These are phyloP conservation scores for Anthracocystis walkeri DNA, from an alignment of 1,284 basidiomycete species.

Conservation along the genomic window DNA sequence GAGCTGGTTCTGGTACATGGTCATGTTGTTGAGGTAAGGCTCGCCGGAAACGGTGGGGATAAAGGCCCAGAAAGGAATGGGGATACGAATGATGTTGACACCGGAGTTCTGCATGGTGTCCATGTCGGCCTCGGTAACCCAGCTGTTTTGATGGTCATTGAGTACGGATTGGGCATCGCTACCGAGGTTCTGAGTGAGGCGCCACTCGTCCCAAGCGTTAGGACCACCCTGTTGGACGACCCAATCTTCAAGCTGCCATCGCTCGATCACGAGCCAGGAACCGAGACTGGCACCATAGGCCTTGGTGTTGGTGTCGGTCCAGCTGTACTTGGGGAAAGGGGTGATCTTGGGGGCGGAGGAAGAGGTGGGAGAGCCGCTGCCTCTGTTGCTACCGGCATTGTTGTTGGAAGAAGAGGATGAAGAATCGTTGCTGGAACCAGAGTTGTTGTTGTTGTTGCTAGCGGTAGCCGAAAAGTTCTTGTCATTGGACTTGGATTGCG, in stretches of 20 bases:
- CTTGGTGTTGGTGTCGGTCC: conserved; percentile 64
- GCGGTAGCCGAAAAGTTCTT: conserved; percentile 35
- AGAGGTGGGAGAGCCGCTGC: conserved; percentile 13
- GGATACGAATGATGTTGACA: conserved; percentile 70
- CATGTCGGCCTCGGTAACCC: conserved; percentile 70
- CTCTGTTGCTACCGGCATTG: conserved; percentile 9
- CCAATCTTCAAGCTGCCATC: conserved; percentile 71
- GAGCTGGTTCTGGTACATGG: conserved; percentile 58
- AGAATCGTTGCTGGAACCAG: conserved; percentile 12
- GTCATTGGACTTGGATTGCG: conserved; percentile 30
- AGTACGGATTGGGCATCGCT: conserved; percentile 51
- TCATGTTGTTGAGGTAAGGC: conserved; percentile 54
- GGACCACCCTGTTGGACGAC: conserved; percentile 66
- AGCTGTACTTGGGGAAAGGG: conserved; percentile 62
- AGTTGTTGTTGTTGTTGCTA: conserved; percentile 8
- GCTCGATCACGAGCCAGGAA: conserved; percentile 66
- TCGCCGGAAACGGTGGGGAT: conserved; percentile 57
- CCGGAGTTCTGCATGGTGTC: conserved; percentile 63
- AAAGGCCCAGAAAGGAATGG: conserved; percentile 69
- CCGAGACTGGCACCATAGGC: conserved; percentile 66
- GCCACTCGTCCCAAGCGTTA: conserved; percentile 70
- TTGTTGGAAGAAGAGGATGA: conserved; percentile 5
- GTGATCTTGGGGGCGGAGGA: conserved; percentile 36
- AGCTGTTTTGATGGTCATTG: conserved; percentile 68
- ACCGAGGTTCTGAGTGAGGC: conserved; percentile 64